Base-by-base conservation (phyloP, 2,329 filamentous ascomycete species). In the Dendryphion nanum region DNA sequence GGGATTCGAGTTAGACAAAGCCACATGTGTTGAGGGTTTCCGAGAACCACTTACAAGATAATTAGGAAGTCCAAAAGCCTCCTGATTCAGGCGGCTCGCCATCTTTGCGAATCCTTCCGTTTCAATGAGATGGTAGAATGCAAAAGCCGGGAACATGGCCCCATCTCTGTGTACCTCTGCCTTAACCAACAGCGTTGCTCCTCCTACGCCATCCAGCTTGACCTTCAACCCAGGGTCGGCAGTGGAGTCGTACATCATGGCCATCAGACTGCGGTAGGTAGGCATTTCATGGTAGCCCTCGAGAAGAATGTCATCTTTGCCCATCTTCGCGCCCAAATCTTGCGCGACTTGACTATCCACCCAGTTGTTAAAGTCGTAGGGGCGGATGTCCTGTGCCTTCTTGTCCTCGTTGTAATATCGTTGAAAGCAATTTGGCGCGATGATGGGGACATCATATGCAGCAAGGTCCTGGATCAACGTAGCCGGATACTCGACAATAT, bases 281-380 rank as follows among this genome's bases (percentile, higher is more conserved):
- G 91, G 81, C 78, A 97, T 86, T 59, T 96, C 89, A 1, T 79
- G 80, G 60, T 98, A 98, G 5, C 93, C 93, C 67, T 98, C 93
- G 4, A 97, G 74, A 35, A 98, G 70, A 48, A 98, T 89, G 33
- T 98, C 93, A 54, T 98, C 91, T 1, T 83, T 84, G 0, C 82
- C 87, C 89, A 98, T 90, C 55, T 81, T 81, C 8, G 77, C 71
- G 2, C 79, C 90, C 47, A 98, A 71, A 23, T 85, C 77, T 59
- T 84, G 78, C 1, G 93, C 91, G 2, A 78, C 83, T 1, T 83
- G 77, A 60, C 87, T 95, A 62, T 98, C 93, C 57, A 91, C 82
- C 93, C 93, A 98, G 63, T 86, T 95, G 72, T 98, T 98, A 76
- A 84, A 97, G 70, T 98, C 93, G 65, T 98, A 98, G 0, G 90